Percentiles rank a stretch among this genome's conserved stretches.
phyloP scores from a whole-genome alignment of 192 early-diverging fungal species.

The Coemansia biformis region DNA sequence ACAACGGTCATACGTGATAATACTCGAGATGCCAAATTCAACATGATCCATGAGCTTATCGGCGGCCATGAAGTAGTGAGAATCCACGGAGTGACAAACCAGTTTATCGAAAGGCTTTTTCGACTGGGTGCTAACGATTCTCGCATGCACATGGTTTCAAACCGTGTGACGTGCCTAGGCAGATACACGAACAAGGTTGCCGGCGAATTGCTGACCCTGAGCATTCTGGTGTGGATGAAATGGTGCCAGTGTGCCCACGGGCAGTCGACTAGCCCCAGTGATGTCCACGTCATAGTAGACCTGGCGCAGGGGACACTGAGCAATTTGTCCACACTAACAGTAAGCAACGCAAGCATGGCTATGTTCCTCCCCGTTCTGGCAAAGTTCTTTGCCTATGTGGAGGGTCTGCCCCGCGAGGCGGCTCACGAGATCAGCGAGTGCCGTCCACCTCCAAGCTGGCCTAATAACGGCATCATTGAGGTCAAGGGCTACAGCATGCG shows the following conservation, averaged over 20 bases:
- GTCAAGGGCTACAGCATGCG: constrained; percentile 45
- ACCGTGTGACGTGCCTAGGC: too few relatives aligned
- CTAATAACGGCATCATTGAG: constrained; percentile 29
- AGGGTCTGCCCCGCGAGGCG: constrained; percentile 54
- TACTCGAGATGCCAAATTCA: too few relatives aligned
- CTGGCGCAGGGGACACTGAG: neutral
- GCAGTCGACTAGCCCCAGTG: constrained; percentile 1
- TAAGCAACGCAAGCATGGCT: neutral
- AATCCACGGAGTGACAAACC: neutral
- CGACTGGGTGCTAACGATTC: neutral
- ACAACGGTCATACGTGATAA: too few relatives aligned
- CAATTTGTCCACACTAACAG: constrained; percentile 2
- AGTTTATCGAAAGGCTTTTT: neutral
- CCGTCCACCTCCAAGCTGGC: constrained; percentile 48
- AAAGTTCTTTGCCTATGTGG: constrained; percentile 12
- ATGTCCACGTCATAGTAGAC: constrained; percentile 6
- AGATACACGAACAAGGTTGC: neutral
- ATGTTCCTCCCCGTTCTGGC: neutral
- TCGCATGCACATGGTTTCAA: too few relatives aligned
- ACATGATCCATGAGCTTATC: neutral
- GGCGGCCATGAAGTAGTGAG: constrained; percentile 5
- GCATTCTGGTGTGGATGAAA: constrained; percentile 5
- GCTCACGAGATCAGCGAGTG: constrained; percentile 50
- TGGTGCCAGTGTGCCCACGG: neutral
- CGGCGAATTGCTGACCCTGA: neutral